Percentiles rank a stretch among this genome's conserved stretches.
Evolutionary conservation across 495 filamentous ascomycete genomes (phyloP).

Genomic region (Tuber aestivum): DNA sequence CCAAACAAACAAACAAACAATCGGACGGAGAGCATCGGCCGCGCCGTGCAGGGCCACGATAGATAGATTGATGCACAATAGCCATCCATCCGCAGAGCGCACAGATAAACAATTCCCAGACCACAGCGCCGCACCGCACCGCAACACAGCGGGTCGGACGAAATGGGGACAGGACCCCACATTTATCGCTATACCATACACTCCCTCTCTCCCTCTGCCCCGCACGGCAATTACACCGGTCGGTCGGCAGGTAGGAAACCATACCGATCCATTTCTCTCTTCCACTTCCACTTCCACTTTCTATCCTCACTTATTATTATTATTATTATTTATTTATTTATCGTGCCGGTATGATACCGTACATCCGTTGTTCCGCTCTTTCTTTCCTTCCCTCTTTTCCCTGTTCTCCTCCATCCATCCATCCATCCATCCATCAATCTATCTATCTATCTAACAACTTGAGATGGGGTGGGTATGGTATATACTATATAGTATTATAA

Average conservation of each 20-base stretch:
- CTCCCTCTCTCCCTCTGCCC: not conserved
- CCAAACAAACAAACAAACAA: not conserved
- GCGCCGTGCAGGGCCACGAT: not conserved
- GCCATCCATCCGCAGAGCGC: not conserved
- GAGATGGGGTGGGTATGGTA: too few relatives aligned
- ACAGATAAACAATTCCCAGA: not conserved
- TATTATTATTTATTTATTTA: too few relatives aligned
- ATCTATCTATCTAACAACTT: too few relatives aligned
- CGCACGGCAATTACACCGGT: not conserved
- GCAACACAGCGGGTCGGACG: too few relatives aligned
- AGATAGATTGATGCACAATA: not conserved
- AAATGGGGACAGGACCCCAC: not conserved
- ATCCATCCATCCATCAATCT: too few relatives aligned
- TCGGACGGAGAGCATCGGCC: not conserved
- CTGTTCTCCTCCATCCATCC: slow-evolving; percentile 23
- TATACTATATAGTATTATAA: too few relatives aligned
- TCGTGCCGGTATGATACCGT: too few relatives aligned
- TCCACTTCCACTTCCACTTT: not conserved
- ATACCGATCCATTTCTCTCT: not conserved
- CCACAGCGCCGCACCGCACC: too few relatives aligned
- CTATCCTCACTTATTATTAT: not conserved
- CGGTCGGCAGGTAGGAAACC: not conserved
- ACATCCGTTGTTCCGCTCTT: too few relatives aligned
- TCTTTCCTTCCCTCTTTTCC: not conserved
- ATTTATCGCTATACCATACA: not conserved